Base-by-base conservation (phyloP, 1,284 basidiomycete genomes). In the Butyriboletus appendiculatus region DNA sequence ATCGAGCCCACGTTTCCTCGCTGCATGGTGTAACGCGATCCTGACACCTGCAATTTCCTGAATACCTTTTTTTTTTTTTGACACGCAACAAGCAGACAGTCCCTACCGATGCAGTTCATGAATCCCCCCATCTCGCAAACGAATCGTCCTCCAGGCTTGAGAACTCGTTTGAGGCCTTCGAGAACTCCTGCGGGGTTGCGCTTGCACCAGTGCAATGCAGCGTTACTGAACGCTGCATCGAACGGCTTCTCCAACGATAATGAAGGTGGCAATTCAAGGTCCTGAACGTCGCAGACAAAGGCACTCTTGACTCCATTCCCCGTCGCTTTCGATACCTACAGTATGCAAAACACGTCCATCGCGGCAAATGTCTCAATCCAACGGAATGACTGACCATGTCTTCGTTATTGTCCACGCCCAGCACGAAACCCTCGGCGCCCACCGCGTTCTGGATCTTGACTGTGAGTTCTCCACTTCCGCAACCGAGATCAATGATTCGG, bases 181-280 rank as follows among this genome's bases (percentile, higher is more conserved):
- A 92, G 68, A 1, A 92, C 91, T 1, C 81, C 84, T 0, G 63
- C 66, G 0, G 92, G 92, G 62, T 88, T 76, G 9, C 73, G 70
- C 67, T 90, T 92, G 70, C 91, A 94, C 92, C 92, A 94, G 64
- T 95, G 92, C 55, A 94, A 68, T 2, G 82, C 78, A 0, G 92
- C 91, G 53, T 88, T 92, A 42, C 86, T 86, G 72, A 94, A 93
- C 1, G 89, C 85, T 0, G 82, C 79, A 59, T 88, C 83, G 56
- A 81, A 87, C 47, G 46, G 69, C 57, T 35, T 68, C 58, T 33
- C 68, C 47, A 1, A 58, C 42, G 45, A 55, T 1, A 56, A 40
- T 0, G 62, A 56, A 34, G 61, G 40, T 18, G 70, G 73, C 12
- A 76, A 71, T 6, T 57, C 53, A 4, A 87, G 71, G 1, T 72